Conservation (phyloP, 2,329 filamentous ascomycete species). For the Mycogone perniciosa region DNA sequence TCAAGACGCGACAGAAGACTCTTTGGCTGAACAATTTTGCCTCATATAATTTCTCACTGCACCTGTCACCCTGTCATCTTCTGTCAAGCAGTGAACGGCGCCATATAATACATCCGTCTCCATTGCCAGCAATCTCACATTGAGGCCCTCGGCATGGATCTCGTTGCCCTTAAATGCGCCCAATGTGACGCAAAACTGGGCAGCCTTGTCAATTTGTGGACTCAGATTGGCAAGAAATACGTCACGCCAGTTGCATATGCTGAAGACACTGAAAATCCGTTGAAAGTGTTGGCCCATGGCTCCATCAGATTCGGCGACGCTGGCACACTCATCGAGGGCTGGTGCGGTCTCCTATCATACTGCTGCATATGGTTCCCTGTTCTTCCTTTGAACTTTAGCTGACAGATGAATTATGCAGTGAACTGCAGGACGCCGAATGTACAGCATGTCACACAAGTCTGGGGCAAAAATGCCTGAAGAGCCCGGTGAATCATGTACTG, state of each 20-base stretch:
- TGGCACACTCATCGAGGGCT: constrained; percentile 27
- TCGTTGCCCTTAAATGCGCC: constrained; percentile 30
- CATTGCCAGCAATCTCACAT: neutral
- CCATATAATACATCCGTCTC: neutral
- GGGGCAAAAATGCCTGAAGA: constrained; percentile 30
- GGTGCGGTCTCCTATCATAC: neutral
- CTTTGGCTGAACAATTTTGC: too few species aligned
- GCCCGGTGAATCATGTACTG: constrained; percentile 32
- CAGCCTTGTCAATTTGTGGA: constrained; percentile 32
- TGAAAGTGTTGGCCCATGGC: constrained; percentile 17
- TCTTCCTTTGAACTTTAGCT: neutral
- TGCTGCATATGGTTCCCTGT: too few species aligned
- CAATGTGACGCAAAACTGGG: constrained; percentile 26
- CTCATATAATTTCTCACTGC: too few species aligned
- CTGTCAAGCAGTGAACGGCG: too few species aligned
- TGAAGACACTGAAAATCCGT: constrained; percentile 5
- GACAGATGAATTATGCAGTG: constrained; percentile 18
- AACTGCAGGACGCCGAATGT: constrained; percentile 33
- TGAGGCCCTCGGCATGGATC: constrained; percentile 25
- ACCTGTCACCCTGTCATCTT: too few species aligned
- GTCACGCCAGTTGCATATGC: constrained; percentile 30
- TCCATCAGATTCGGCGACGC: constrained; percentile 24
- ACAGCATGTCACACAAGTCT: constrained; percentile 24
- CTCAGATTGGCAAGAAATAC: constrained; percentile 34
- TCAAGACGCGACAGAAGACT: too few species aligned